Base-by-base conservation (phyloP, 441 rosid species). In the Jatropha multifida region DNA sequence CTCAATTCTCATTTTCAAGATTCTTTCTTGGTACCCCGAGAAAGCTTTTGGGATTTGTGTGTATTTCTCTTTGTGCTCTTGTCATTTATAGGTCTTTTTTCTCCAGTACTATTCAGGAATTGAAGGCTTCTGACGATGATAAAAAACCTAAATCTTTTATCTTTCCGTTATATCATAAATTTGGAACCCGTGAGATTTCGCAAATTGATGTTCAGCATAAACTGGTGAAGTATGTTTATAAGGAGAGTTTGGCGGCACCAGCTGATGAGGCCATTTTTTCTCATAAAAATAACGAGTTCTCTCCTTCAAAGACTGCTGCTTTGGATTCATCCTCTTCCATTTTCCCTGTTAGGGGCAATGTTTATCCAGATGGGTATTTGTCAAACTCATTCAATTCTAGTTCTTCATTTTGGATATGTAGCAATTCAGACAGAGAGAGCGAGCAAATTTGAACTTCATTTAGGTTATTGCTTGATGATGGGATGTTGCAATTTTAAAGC, bases 291-390 rank as follows among this genome's bases (percentile, higher is more conserved):
- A 75, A 75, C 73, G 79, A 76, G 62, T 66, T 77, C 80, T 74
- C 81, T 55, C 76, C 83, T 72, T 77, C 81, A 41, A 86, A 71
- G 41, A 76, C 81, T 73, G 88, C 71, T 67, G 85, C 82, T 38
- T 69, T 58, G 56, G 92, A 82, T 81, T 76, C 92, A 72, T 84
- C 96, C 76, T 38, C 92, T 71, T 38, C 92, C 70, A 37, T 84
- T 83, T 87, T 91, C 49, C 99, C 98, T 26, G 89, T 88, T 14
- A 83, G 79, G 62, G 99, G 97, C 67, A 90, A 86, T 82, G 89
- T 94, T 74, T 88, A 74, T 86, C 94, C 97, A 58, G 92, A 91
- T 82, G 99, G 97, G 99, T 92, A 86, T 71, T 87, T 68, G 26
- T 67, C 44, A 27, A 73, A 60, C 55, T 73, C 38, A 20, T 52